Percentiles rank a stretch among this genome's conserved stretches.
These are phyloP conservation scores for Aspergillus awamori DNA, from an alignment of 2,329 filamentous ascomycete genomes.

Conservation along the genomic window DNA sequence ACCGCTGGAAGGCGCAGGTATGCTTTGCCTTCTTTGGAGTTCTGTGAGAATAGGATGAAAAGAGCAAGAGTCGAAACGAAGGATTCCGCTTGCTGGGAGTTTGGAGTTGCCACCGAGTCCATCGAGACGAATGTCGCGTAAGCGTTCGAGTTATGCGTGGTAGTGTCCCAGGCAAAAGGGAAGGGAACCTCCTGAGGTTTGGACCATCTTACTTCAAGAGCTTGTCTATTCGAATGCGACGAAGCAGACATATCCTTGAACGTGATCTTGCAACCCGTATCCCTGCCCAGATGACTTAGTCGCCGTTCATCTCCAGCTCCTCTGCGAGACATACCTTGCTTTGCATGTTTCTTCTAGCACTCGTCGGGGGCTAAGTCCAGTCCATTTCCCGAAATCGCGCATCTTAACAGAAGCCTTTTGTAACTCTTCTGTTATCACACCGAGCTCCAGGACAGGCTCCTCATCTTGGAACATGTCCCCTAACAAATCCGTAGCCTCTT, in stretches of 20 bases:
- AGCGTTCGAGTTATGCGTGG: constrained; percentile 50
- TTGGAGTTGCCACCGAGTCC: constrained; percentile 71
- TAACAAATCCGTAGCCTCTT: constrained; percentile 49
- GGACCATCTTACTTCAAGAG: constrained; percentile 75
- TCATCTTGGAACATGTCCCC: constrained; percentile 60
- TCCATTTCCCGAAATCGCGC: constrained; percentile 82
- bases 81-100: constrained; percentile 79
- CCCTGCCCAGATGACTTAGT: constrained; percentile 51
- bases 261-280: constrained; percentile 67
- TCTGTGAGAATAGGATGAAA: constrained; percentile 78
- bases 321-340: constrained; percentile 59
- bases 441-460: constrained; percentile 47
- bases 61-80: constrained; percentile 81
- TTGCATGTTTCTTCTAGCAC: constrained; percentile 86
- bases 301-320: not conserved
- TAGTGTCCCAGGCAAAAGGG: constrained; percentile 43
- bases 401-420: constrained; percentile 55
- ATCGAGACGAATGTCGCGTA: constrained; percentile 68
- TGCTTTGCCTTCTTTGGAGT: constrained; percentile 81
- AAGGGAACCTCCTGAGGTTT: constrained; percentile 65
- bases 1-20: constrained; percentile 73
- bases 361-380: constrained; percentile 73
- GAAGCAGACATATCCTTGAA: constrained; percentile 73
- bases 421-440: constrained; percentile 38
- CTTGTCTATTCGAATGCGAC: constrained; percentile 74